phyloP scores from a whole-genome alignment of 148 eudicot species.

The Pharnaceum exiguum region DNA sequence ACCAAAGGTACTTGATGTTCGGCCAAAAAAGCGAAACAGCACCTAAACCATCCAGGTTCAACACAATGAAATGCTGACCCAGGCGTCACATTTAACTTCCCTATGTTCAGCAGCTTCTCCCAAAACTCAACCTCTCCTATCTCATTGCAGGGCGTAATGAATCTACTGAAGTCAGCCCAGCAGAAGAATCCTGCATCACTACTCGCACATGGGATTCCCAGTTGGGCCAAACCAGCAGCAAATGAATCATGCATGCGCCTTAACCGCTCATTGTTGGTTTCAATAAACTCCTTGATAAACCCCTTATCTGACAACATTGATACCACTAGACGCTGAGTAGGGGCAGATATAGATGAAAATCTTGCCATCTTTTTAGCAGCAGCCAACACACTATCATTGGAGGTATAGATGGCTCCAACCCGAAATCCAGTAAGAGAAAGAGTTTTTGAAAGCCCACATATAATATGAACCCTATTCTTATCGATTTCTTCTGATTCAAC shows the following conservation, averaged over 20 bases:
- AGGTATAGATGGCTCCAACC: slow-evolving; percentile 67
- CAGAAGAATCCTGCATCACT: slow-evolving; percentile 84
- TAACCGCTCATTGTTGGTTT: slow-evolving; percentile 48
- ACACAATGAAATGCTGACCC: slow-evolving; percentile 86
- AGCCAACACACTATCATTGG: slow-evolving; percentile 52
- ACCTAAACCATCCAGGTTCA: slow-evolving; percentile 96
- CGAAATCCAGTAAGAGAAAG: slow-evolving; percentile 65
- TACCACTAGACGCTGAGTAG: slow-evolving; percentile 60
- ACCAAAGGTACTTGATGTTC: slow-evolving; percentile 67
- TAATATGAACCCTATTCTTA: slow-evolving; percentile 67
- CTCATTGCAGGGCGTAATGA: slow-evolving; percentile 57
- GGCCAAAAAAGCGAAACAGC: slow-evolving; percentile 65
- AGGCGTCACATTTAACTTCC: slow-evolving; percentile 70
- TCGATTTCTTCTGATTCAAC: slow-evolving; percentile 56
- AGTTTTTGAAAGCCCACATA: slow-evolving; percentile 79
- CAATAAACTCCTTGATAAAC: slow-evolving; percentile 45
- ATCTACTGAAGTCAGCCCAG: slow-evolving; percentile 80
- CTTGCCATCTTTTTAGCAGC: slow-evolving; percentile 65
- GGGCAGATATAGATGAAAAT: slow-evolving; percentile 75
- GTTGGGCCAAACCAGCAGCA: slow-evolving; percentile 51
- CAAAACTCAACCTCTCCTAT: slow-evolving; percentile 89
- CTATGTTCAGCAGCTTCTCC: slow-evolving; percentile 71
- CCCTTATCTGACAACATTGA: slow-evolving; percentile 67
- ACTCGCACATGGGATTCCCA: slow-evolving; percentile 60
- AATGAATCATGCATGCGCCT: slow-evolving; percentile 46